Evolutionary conservation across 495 filamentous ascomycete genomes (phyloP).

Genomic region (Xylaria acuta): DNA sequence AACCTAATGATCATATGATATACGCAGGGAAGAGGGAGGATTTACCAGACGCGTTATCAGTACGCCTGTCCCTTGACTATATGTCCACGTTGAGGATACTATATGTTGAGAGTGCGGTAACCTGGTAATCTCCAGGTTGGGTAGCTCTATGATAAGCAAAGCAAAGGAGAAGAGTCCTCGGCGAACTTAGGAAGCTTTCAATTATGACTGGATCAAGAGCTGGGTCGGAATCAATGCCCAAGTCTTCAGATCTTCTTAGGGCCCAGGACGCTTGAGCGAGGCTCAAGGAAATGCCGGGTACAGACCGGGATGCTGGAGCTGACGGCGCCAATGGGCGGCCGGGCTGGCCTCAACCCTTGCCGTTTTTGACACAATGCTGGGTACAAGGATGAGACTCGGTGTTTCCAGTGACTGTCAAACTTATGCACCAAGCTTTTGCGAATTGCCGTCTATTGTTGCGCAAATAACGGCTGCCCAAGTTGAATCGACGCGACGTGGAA

Average conservation of each 20-base stretch:
- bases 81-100: no score
- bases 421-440: conserved; percentile 1
- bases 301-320: conserved; percentile 32
- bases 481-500: background rate
- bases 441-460: background rate
- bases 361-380: conserved; percentile 36
- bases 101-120: background rate
- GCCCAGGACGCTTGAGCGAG: background rate
- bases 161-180: background rate
- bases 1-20: conserved; percentile 2
- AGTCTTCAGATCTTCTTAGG: background rate
- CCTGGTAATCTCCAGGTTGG: background rate
- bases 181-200: background rate
- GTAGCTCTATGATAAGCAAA: background rate
- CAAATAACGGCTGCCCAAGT: background rate
- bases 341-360: conserved; percentile 28
- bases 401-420: conserved; percentile 4
- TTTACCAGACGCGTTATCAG: background rate
- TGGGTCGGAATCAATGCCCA: background rate
- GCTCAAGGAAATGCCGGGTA: conserved; percentile 6
- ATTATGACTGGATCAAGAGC: background rate
- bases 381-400: conserved; percentile 16
- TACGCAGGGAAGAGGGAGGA: background rate
- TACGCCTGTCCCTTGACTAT: background rate
- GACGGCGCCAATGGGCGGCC: conserved; percentile 33